Percentiles rank a stretch among this genome's conserved stretches.
These are phyloP conservation scores for Artemisia princeps DNA, from an alignment of 140 eudicot species.

Conservation along the genomic window DNA sequence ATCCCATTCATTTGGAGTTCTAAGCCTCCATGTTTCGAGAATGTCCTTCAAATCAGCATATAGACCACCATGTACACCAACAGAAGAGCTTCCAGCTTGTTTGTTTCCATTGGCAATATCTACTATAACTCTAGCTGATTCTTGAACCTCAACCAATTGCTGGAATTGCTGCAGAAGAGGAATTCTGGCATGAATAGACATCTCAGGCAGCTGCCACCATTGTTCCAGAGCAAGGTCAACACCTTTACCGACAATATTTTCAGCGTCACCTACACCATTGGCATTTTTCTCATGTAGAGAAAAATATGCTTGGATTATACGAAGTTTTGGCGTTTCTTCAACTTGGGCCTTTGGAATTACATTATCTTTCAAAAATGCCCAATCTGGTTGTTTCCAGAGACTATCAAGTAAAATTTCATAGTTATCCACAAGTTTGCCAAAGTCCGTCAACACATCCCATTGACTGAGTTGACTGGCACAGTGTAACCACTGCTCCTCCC, in stretches of 20 bases:
- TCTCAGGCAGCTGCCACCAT: slow-evolving; percentile 99
- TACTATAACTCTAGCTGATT: slow-evolving; percentile 71
- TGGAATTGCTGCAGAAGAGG: slow-evolving; percentile 96
- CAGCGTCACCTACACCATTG: slow-evolving; percentile 89
- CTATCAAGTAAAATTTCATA: slow-evolving; percentile 85
- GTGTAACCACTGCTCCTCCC: slow-evolving; percentile 97
- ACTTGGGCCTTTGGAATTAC: slow-evolving; percentile 94
- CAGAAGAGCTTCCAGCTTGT: slow-evolving; percentile 57
- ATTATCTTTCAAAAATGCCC: slow-evolving; percentile 80
- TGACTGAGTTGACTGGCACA: slow-evolving; percentile 96
- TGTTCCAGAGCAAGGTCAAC: slow-evolving; percentile 95
- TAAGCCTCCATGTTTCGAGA: slow-evolving; percentile 96
- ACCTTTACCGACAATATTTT: slow-evolving; percentile 85
- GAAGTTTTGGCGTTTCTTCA: slow-evolving; percentile 95
- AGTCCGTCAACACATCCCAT: slow-evolving; percentile 90
- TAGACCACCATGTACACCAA: slow-evolving; percentile 63
- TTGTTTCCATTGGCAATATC: slow-evolving; percentile 87
- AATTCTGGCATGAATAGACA: slow-evolving; percentile 89
- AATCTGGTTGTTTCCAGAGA: slow-evolving; percentile 98
- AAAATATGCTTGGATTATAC: slow-evolving; percentile 87
- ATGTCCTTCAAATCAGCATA: slow-evolving; percentile 97
- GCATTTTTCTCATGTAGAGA: slow-evolving; percentile 86
- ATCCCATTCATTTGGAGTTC: slow-evolving; percentile 99
- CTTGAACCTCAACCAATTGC: slow-evolving; percentile 95
- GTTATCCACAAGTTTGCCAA: slow-evolving; percentile 83